Conservation (phyloP, 345 rosid genomes). For the Leavenworthia alabamica region DNA sequence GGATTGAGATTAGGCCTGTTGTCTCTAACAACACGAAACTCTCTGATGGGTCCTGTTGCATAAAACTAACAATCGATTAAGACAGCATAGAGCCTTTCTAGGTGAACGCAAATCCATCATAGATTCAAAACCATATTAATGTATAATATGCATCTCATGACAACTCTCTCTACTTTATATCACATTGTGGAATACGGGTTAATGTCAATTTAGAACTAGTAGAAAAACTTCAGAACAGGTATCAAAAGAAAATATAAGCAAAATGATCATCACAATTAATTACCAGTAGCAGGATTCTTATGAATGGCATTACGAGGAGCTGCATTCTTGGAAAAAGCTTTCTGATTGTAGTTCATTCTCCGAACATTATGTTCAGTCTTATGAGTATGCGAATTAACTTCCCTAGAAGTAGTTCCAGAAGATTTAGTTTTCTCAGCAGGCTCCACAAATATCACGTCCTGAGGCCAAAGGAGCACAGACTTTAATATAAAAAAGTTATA, state of each 20-base stretch:
- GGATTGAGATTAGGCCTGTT: constrained; percentile 49
- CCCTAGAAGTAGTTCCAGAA: constrained; percentile 33
- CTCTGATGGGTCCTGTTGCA: constrained; percentile 35
- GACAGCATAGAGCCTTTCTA: not conserved
- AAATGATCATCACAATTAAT: not conserved
- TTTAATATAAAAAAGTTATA: constrained; percentile 15
- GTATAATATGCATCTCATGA: not conserved
- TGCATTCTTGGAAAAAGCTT: constrained; percentile 34
- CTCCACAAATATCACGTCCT: constrained; percentile 39
- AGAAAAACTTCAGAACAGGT: not conserved
- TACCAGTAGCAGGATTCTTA: constrained; percentile 13
- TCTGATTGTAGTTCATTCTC: constrained; percentile 35
- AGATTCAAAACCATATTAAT: not conserved
- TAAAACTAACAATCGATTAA: constrained; percentile 2
- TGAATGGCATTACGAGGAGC: not conserved
- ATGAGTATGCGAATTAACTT: constrained; percentile 25
- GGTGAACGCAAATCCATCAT: not conserved
- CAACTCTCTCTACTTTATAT: not conserved
- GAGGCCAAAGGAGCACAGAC: constrained; percentile 29
- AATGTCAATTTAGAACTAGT: not conserved
- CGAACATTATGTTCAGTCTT: constrained; percentile 36
- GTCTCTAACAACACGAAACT: constrained; percentile 66
- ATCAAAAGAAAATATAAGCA: not conserved
- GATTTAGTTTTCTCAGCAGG: constrained; percentile 36
- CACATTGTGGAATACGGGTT: not conserved